Conservation (phyloP, 192 early-diverging fungal genomes). For the Podila clonocystis region DNA sequence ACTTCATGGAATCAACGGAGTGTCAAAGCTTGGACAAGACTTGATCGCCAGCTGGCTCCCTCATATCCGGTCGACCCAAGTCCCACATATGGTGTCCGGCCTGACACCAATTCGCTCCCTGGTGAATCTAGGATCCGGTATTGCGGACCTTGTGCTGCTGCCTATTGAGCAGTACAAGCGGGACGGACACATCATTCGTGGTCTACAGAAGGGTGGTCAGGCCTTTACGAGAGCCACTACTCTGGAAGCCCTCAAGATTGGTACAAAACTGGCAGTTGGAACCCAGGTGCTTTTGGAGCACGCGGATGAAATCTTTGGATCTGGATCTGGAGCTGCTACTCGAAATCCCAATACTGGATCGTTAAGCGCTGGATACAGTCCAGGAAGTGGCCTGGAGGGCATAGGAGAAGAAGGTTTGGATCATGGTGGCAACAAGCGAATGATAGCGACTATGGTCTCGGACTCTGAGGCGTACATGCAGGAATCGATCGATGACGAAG, state of each 20-base stretch:
- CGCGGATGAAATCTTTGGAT: constrained; percentile 82
- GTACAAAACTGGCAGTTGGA: constrained; percentile 86
- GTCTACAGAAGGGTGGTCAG: constrained; percentile 86
- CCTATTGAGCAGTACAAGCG: constrained; percentile 94
- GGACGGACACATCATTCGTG: constrained; percentile 91
- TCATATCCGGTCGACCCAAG: constrained; percentile 91
- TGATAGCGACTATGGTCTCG: constrained; percentile 46
- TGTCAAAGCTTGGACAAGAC: constrained; percentile 69
- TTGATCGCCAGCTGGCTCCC: constrained; percentile 86
- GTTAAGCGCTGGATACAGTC: constrained; percentile 15
- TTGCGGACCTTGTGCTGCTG: constrained; percentile 91
- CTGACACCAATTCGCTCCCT: constrained; percentile 88
- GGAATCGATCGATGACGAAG: constrained; percentile 47
- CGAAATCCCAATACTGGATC: constrained; percentile 44
- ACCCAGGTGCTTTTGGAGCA: constrained; percentile 92
- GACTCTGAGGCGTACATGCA: constrained; percentile 46
- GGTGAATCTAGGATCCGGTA: constrained; percentile 89
- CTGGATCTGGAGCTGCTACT: constrained; percentile 44
- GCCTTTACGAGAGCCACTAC: constrained; percentile 93
- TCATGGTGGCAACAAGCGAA: constrained; percentile 16
- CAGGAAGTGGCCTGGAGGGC: constrained; percentile 10
- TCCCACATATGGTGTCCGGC: constrained; percentile 90
- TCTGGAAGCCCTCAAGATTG: constrained; percentile 89
- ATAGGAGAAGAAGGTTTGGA: constrained; percentile 6
- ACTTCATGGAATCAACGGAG: constrained; percentile 82